Conservation (phyloP, 495 filamentous ascomycete species). For the Corynascus novoguineensis region DNA sequence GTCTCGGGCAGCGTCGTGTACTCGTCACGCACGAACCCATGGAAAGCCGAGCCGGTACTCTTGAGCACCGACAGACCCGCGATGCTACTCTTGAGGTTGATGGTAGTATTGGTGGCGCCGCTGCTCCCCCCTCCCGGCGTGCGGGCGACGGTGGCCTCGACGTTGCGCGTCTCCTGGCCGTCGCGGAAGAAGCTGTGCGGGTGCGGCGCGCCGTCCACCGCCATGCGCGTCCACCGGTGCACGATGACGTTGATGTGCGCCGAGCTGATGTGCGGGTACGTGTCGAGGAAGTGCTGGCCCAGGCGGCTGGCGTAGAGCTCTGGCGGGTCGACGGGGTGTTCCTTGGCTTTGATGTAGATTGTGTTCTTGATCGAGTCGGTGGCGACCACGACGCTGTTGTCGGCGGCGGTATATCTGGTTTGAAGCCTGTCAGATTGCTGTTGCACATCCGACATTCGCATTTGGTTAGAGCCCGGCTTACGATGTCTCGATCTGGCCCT, state of each 20-base stretch:
- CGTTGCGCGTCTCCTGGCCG: constrained; percentile 77
- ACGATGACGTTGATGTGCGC: constrained; percentile 75
- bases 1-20: constrained; percentile 86
- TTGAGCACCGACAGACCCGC: constrained; percentile 82
- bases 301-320: constrained; percentile 86
- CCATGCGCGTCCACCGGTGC: constrained; percentile 90
- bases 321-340: constrained; percentile 85
- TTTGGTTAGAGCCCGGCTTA: constrained; percentile 37
- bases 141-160: constrained; percentile 55
- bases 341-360: constrained; percentile 88
- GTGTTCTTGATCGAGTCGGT: constrained; percentile 99
- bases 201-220: constrained; percentile 80
- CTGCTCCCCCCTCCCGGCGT: constrained; percentile 37
- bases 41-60: constrained; percentile 94
- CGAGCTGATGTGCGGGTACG: constrained; percentile 77
- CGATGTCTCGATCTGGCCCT: constrained; percentile 87
- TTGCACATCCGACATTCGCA: too few relatives aligned
- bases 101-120: too few relatives aligned
- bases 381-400: constrained; percentile 92
- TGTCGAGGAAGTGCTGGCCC: constrained; percentile 80
- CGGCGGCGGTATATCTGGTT: constrained; percentile 72
- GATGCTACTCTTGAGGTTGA: constrained; percentile 67
- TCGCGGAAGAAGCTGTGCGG: constrained; percentile 95
- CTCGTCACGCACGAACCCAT: constrained; percentile 87
- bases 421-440: constrained; percentile 13